These are phyloP conservation scores for Talaromyces wortmannii DNA, from an alignment of 495 filamentous ascomycete species.

Conservation along the genomic window DNA sequence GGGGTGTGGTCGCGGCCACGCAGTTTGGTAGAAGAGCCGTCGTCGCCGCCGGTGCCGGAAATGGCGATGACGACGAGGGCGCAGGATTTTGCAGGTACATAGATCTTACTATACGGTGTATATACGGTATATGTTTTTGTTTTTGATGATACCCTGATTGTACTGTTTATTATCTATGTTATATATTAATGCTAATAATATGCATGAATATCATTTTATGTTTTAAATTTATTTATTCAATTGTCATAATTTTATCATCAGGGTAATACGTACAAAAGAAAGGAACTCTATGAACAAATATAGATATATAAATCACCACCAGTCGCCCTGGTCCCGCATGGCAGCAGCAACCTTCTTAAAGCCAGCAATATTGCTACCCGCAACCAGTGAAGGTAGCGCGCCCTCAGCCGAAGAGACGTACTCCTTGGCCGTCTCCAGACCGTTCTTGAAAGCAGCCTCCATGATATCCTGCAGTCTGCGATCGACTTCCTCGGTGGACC, in stretches of 20 bases:
- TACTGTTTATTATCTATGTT: too few relatives aligned
- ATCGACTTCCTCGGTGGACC: slow-evolving; percentile 89
- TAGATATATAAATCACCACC: slow-evolving; percentile 54
- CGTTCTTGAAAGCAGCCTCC: slow-evolving; percentile 88
- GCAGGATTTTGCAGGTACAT: too few relatives aligned
- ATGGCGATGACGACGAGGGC: background rate
- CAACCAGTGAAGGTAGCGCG: slow-evolving; percentile 82
- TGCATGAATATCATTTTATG: too few relatives aligned
- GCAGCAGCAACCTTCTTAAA: slow-evolving; percentile 93
- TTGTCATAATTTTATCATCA: too few relatives aligned
- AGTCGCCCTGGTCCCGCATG: slow-evolving; percentile 96
- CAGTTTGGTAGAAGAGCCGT: slow-evolving; percentile 25
- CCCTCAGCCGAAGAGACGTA: slow-evolving; percentile 72
- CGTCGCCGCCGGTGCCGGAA: slow-evolving; percentile 14
- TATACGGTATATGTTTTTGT: too few relatives aligned
- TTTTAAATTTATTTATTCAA: too few relatives aligned
- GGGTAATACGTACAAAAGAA: too few relatives aligned
- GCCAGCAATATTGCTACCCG: slow-evolving; percentile 93
- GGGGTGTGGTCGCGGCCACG: slow-evolving; percentile 33
- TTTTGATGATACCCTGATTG: too few relatives aligned
- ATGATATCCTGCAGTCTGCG: slow-evolving; percentile 89
- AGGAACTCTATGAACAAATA: background rate
- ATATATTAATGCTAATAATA: too few relatives aligned
- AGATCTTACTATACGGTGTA: too few relatives aligned
- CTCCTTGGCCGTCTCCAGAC: slow-evolving; percentile 80